A percentile compares a stretch with the other conserved stretches of the same genome.
Conservation (phyloP, 768 basidiomycete species). For the Chalciporus chontae region DNA sequence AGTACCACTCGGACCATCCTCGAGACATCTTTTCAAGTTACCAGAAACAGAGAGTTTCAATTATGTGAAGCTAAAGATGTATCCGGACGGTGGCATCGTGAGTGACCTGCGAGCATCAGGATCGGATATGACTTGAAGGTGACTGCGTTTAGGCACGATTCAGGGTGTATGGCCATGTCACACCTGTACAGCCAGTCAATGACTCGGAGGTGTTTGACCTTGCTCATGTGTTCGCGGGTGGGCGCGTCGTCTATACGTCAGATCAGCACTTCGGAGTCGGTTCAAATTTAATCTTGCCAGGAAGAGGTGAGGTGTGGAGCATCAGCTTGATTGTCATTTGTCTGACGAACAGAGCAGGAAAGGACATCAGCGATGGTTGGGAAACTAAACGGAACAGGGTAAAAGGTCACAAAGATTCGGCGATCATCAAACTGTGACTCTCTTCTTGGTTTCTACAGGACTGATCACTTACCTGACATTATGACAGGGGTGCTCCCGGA, state of each 20-base stretch:
- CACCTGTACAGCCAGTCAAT: constrained; percentile 55
- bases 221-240: constrained; percentile 88
- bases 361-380: constrained; percentile 98
- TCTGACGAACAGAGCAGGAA: constrained; percentile 37
- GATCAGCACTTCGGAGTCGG: constrained; percentile 97
- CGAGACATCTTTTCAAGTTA: constrained; percentile 86
- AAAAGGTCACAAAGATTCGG: constrained; percentile 87
- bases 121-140: neutral
- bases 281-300: constrained; percentile 86
- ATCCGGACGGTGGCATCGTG: constrained; percentile 97
- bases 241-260: constrained; percentile 76
- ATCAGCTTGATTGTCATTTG: neutral
- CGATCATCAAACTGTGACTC: constrained; percentile 74
- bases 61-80: constrained; percentile 90
- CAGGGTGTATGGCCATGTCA: constrained; percentile 82
- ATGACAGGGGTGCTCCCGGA: constrained; percentile 65
- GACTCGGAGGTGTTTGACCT: constrained; percentile 64
- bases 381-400: constrained; percentile 88
- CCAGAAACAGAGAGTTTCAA: constrained; percentile 51
- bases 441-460: constrained; percentile 9
- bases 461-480: neutral
- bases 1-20: constrained; percentile 73
- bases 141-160: constrained; percentile 69
- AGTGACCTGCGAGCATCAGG: constrained; percentile 1
- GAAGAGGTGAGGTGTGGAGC: constrained; percentile 53